phyloP scores from a whole-genome alignment of 108 stramenopile genomes.

The Discostella pseudostelligera region DNA sequence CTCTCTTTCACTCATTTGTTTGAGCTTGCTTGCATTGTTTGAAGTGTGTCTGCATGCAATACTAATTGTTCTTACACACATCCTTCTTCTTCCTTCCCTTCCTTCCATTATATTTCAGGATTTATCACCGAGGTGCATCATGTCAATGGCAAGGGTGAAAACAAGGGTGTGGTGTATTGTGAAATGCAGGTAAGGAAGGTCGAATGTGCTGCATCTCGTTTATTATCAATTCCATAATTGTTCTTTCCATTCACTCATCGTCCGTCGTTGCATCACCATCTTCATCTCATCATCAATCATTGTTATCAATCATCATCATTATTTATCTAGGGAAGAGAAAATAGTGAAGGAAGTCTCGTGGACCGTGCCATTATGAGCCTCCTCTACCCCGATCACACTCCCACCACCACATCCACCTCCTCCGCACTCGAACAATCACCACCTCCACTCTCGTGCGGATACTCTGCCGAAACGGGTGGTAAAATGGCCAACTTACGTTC shows the following conservation, averaged over 20 bases:
- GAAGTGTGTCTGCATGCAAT: too few relatives aligned
- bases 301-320: neutral
- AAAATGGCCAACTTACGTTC: constrained; percentile 40
- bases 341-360: constrained; percentile 37
- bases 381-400: constrained; percentile 31
- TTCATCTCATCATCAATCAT: too few relatives aligned
- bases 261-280: too few relatives aligned
- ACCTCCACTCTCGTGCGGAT: constrained; percentile 24
- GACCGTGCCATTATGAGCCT: constrained; percentile 40
- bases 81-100: neutral
- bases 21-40: too few relatives aligned
- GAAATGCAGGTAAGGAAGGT: constrained; percentile 35
- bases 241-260: neutral
- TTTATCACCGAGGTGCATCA: constrained; percentile 51
- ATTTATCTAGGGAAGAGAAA: constrained; percentile 41
- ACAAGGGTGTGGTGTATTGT: constrained; percentile 58
- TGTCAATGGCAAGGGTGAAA: constrained; percentile 40
- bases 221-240: too few relatives aligned
- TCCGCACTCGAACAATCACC: neutral
- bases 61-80: too few relatives aligned
- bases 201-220: too few relatives aligned
- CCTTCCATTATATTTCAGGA: constrained; percentile 3
- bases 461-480: constrained; percentile 46
- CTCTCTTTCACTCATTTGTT: too few relatives aligned
- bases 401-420: too few relatives aligned